Percentiles rank a stretch among this genome's conserved stretches.
phyloP scores from a whole-genome alignment of 1,139 yeast species.

The Pichiaceae sp. region DNA sequence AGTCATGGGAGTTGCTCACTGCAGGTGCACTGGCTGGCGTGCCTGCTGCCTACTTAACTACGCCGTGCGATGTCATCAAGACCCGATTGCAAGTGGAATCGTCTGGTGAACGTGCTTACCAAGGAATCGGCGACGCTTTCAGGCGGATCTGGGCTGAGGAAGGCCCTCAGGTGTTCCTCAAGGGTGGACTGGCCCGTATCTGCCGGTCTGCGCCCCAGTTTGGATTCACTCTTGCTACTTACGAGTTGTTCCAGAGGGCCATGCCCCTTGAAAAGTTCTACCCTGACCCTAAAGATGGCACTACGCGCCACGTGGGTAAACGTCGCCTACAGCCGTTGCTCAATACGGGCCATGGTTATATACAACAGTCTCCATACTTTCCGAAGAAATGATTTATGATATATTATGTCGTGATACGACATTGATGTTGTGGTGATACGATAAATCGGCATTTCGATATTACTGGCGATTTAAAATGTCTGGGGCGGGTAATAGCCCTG shows the following conservation, averaged over 20 bases:
- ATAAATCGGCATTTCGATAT: no score
- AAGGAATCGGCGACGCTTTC: conserved; percentile 72
- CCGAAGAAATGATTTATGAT: background rate
- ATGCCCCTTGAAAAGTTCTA: conserved; percentile 39
- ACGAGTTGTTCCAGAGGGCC: conserved; percentile 68
- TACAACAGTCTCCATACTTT: conserved; percentile 7
- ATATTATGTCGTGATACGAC: background rate
- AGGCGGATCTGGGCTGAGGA: conserved; percentile 59
- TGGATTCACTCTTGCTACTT: conserved; percentile 94
- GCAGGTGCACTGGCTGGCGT: conserved; percentile 97
- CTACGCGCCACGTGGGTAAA: background rate
- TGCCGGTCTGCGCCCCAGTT: conserved; percentile 95
- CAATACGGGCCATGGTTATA: background rate
- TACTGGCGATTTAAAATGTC: no score
- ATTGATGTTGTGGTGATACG: background rate
- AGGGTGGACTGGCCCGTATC: conserved; percentile 94
- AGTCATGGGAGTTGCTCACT: conserved; percentile 73
- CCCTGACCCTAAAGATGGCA: conserved; percentile 18
- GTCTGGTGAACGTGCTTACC: conserved; percentile 68
- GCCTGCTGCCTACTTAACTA: conserved; percentile 94
- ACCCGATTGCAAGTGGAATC: conserved; percentile 89
- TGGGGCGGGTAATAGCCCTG: no score
- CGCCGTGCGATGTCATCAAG: conserved; percentile 95
- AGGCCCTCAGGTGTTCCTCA: conserved; percentile 71
- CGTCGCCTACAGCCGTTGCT: background rate